These are phyloP conservation scores for Scedosporium minutisporum DNA, from an alignment of 2,329 filamentous ascomycete species.

Conservation along the genomic window DNA sequence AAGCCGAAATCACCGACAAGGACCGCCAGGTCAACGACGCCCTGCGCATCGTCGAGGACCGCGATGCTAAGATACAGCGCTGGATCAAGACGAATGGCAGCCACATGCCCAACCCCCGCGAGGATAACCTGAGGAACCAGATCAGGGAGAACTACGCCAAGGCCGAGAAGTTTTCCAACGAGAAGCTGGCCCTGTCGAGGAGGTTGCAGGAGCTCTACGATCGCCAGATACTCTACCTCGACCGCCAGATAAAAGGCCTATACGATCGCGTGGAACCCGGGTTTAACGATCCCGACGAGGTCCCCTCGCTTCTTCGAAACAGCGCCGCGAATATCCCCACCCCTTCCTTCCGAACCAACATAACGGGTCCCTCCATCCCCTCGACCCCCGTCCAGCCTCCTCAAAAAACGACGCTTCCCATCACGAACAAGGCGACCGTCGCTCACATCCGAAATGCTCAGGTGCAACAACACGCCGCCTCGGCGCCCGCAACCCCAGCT, in stretches of 20 bases:
- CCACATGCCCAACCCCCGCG: constrained; percentile 64
- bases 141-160: constrained; percentile 60
- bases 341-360: constrained; percentile 29
- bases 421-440: constrained; percentile 31
- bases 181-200: constrained; percentile 62
- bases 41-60: constrained; percentile 57
- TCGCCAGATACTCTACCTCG: constrained; percentile 54
- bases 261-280: constrained; percentile 53
- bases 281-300: constrained; percentile 51
- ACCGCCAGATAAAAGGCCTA: constrained; percentile 51
- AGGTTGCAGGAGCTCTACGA: constrained; percentile 53
- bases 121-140: constrained; percentile 55
- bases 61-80: constrained; percentile 68
- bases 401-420: constrained; percentile 26
- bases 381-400: constrained; percentile 14
- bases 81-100: constrained; percentile 72
- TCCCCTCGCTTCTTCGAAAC: constrained; percentile 52
- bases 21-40: constrained; percentile 63
- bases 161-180: constrained; percentile 61
- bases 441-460: constrained; percentile 41
- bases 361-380: background rate
- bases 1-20: constrained; percentile 75
- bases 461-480: constrained; percentile 41
- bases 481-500: constrained; percentile 50
- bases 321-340: constrained; percentile 39